Base-by-base conservation (phyloP, 2,329 filamentous ascomycete genomes). In the Sphaerulina musiva region DNA sequence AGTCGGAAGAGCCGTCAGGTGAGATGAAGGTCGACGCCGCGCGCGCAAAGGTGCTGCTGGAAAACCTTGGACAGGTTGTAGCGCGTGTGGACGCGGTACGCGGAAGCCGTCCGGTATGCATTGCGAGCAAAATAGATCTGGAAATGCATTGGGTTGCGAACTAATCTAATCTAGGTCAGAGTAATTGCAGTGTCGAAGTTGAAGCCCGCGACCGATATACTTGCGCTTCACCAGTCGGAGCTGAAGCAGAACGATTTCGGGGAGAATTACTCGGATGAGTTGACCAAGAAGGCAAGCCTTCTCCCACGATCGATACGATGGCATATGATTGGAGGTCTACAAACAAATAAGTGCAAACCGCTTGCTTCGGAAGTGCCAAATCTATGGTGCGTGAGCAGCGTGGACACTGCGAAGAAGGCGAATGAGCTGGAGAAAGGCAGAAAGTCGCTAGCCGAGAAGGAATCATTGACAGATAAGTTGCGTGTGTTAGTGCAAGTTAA, bases 291-390 rank as follows among this genome's bases (percentile, higher is more conserved):
- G 72, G 86, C 89, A 1, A 79, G 80, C 36, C 69, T 95, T 17
- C 80, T 98, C 9, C 92, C 93, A 0, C 74, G 74, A 43, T 80
- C 78, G 34, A 87, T 98, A 61, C 80, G 80, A 64, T 98, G 93
- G 93, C 93, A 98, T 72, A 96, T 97, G 72, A 98, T 97, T 69
- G 93, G 93, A 39, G 89, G 87, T 0, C 74, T 98, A 39, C 93
- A 98, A 73, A 91, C 87, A 11, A 95, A 91, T 63, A 95, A 97
- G 76, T 95, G 90, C 79, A 90, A 89, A 65, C 81, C 82, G 42
- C 80, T 98, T 8, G 89, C 91, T 2, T 78, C 83, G 65, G 84
- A 86, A 65, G 87, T 97, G 59, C 85, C 87, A 29, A 95, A 95
- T 65, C 81, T 98, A 43, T 95, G 85, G 80, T 89, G 87, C 66